These are phyloP conservation scores for Colletotrichum abscissum DNA, from an alignment of 2,329 filamentous ascomycete species.

Conservation along the genomic window DNA sequence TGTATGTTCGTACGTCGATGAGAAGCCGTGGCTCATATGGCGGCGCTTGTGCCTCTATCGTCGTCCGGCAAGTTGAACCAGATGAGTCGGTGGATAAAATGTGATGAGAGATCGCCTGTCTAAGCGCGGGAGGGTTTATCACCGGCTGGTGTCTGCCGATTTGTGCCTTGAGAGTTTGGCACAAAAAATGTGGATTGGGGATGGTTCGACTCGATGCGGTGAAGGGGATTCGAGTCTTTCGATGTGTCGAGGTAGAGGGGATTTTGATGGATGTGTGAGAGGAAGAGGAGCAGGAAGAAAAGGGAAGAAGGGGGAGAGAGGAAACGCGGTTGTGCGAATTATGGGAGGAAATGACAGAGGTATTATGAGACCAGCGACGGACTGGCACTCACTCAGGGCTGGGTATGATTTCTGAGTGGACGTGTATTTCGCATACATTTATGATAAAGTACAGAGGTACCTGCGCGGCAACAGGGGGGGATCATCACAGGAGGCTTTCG, in stretches of 20 bases:
- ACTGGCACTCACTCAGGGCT: constrained; percentile 17
- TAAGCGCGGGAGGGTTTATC: not conserved
- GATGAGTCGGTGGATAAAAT: not conserved
- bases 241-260: not conserved
- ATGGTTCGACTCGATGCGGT: not conserved
- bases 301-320: constrained; percentile 7
- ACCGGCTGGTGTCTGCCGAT: not conserved
- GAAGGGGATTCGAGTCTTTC: not conserved
- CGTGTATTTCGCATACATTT: constrained; percentile 3
- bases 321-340: constrained; percentile 7
- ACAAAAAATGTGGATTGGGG: constrained; percentile 10
- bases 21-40: not conserved
- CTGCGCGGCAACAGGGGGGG: constrained; percentile 19
- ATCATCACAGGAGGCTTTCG: not conserved
- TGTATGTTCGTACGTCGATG: not conserved
- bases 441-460: constrained; percentile 22
- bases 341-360: constrained; percentile 25
- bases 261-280: not conserved
- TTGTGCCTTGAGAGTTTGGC: constrained; percentile 4
- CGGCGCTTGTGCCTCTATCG: not conserved
- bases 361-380: constrained; percentile 30
- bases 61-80: not conserved
- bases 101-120: not conserved
- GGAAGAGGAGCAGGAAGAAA: constrained; percentile 9
- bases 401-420: constrained; percentile 27